phyloP scores from a whole-genome alignment of 305 asterid genomes.

The Nicotiana rustica region DNA sequence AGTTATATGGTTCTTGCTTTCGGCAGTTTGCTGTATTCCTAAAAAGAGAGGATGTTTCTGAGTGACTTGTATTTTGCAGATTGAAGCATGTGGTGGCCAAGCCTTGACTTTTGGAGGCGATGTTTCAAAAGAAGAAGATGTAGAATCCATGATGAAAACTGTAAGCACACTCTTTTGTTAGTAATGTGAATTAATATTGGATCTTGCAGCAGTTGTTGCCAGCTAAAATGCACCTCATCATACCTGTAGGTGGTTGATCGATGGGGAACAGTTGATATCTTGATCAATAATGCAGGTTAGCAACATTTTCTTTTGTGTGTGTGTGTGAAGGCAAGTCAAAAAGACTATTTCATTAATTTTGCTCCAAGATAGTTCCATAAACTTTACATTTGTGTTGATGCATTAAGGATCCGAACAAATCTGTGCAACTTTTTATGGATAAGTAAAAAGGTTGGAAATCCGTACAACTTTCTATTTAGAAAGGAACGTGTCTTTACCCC shows the following conservation, averaged over 20 bases:
- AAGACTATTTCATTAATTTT: not conserved
- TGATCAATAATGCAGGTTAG: conserved; percentile 92
- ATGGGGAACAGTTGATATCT: conserved; percentile 94
- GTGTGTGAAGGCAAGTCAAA: not conserved
- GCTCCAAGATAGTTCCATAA: not conserved
- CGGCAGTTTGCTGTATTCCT: not conserved
- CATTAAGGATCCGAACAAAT: conserved; percentile 7
- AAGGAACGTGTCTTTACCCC: conserved; percentile 6
- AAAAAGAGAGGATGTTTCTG: not conserved
- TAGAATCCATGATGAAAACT: conserved; percentile 87
- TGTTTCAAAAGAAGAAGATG: conserved; percentile 95
- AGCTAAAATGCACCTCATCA: conserved; percentile 18
- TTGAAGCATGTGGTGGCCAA: conserved; percentile 87
- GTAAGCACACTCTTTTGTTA: conserved; percentile 49
- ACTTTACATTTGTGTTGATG: not conserved
- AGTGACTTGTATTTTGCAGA: conserved; percentile 47
- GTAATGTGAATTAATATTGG: conserved; percentile 31
- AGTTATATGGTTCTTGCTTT: not conserved
- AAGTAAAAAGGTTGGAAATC: not conserved
- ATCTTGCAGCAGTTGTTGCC: conserved; percentile 37
- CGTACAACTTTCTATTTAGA: not conserved
- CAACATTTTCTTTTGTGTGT: not conserved
- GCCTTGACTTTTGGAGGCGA: conserved; percentile 94
- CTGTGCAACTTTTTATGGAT: not conserved
- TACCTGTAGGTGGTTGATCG: conserved; percentile 78